Conservation (phyloP, 129 eudicot species). For the Arctium minus region DNA sequence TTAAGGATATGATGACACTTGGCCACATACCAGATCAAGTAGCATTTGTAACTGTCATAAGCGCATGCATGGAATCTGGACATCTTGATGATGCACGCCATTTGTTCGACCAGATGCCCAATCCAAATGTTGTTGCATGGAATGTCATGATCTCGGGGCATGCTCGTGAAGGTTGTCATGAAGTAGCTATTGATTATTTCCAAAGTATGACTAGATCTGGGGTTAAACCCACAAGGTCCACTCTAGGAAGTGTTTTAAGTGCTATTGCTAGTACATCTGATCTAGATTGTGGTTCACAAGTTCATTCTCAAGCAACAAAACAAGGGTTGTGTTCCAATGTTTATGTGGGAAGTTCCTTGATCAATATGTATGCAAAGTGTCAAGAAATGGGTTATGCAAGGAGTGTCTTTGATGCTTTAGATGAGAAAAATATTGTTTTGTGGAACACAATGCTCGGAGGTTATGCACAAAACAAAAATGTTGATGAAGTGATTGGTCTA, state of each 20-base stretch:
- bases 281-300: conserved; percentile 58
- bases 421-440: conserved; percentile 60
- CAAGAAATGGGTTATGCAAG: conserved; percentile 58
- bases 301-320: conserved; percentile 76
- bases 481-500: conserved; percentile 54
- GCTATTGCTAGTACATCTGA: conserved; percentile 63
- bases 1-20: conserved; percentile 54
- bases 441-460: conserved; percentile 95
- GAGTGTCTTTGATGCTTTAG: conserved; percentile 54
- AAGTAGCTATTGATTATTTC: conserved; percentile 51
- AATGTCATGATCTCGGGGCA: conserved; percentile 94
- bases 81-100: conserved; percentile 62
- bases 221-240: conserved; percentile 66
- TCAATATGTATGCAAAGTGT: conserved; percentile 91
- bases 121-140: conserved; percentile 78
- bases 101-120: conserved; percentile 51
- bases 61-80: conserved; percentile 59
- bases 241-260: conserved; percentile 85
- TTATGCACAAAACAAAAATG: conserved; percentile 68
- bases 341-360: conserved; percentile 84
- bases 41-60: conserved; percentile 65
- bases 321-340: conserved; percentile 78
- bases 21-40: conserved; percentile 80
- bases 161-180: conserved; percentile 55
- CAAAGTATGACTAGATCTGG: conserved; percentile 52